Percentiles rank a stretch among this genome's conserved stretches.
Conservation (phyloP, 208 protist genomes). For the Trypanosoma cruzi region DNA sequence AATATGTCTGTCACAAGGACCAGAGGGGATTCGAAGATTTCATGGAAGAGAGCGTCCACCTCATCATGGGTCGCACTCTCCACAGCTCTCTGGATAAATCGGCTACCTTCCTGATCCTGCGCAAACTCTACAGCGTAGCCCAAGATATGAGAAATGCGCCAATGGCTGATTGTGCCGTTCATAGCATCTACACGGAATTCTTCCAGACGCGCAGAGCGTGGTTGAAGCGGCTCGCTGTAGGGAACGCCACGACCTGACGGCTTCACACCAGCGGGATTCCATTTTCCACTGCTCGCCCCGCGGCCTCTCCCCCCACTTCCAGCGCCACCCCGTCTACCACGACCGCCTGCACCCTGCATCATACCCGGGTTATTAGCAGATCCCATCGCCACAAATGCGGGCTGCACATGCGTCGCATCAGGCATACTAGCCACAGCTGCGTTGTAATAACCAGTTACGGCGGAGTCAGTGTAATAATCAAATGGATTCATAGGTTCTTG, state of each 20-base stretch:
- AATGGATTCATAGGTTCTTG: slow-evolving; percentile 83
- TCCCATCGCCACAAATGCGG: slow-evolving; percentile 25
- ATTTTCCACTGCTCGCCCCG: slow-evolving; percentile 12
- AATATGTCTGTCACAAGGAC: slow-evolving; percentile 98
- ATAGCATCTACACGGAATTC: slow-evolving; percentile 62
- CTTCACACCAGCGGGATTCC: slow-evolving; percentile 4
- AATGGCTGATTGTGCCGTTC: slow-evolving; percentile 37
- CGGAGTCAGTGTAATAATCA: slow-evolving; percentile 39
- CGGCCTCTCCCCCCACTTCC: slow-evolving; percentile 27
- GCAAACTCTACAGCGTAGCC: slow-evolving; percentile 95
- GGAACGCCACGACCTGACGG: slow-evolving; percentile 17
- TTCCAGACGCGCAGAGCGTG: slow-evolving; percentile 67
- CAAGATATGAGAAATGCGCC: slow-evolving; percentile 84
- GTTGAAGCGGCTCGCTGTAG: slow-evolving; percentile 30
- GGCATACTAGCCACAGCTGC: slow-evolving; percentile 7
- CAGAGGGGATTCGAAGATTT: slow-evolving; percentile 91
- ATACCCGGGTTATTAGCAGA: slow-evolving; percentile 7
- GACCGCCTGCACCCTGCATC: slow-evolving; percentile 17
- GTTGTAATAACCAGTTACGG: slow-evolving; percentile 33
- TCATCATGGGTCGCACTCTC: slow-evolving; percentile 85
- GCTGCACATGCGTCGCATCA: slow-evolving; percentile 21
- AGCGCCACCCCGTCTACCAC: slow-evolving; percentile 35
- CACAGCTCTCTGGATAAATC: slow-evolving; percentile 97
- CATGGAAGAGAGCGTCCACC: slow-evolving; percentile 90
- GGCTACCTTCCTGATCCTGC: slow-evolving; percentile 97